Percentiles rank a stretch among this genome's conserved stretches.
Conservation (phyloP, 192 early-diverging fungal species). For the Coemansia sp. region DNA sequence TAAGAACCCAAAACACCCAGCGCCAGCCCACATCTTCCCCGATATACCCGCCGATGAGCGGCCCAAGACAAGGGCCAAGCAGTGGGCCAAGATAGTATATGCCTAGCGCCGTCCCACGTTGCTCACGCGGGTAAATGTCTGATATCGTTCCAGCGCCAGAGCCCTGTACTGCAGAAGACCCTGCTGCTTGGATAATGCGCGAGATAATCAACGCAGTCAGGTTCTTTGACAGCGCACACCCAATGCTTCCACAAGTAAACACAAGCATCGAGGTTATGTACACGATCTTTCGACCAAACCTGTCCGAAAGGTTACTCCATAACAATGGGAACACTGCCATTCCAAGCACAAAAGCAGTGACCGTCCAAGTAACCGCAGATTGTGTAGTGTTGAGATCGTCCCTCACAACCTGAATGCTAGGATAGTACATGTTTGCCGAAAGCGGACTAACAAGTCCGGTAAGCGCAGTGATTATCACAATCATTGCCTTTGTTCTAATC, state of each 20-base stretch:
- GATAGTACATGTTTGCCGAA: slow-evolving; percentile 55
- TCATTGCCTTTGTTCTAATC: slow-evolving; percentile 20
- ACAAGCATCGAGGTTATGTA: slow-evolving; percentile 50
- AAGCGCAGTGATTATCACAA: slow-evolving; percentile 46
- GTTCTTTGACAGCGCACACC: slow-evolving; percentile 48
- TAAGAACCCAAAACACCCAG: slow-evolving; percentile 61
- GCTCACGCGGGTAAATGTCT: slow-evolving; percentile 55
- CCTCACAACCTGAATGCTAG: slow-evolving; percentile 41
- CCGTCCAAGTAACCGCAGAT: slow-evolving; percentile 44
- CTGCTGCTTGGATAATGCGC: slow-evolving; percentile 53
- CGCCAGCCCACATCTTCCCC: slow-evolving; percentile 56
- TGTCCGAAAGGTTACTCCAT: slow-evolving; percentile 58
- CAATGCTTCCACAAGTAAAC: slow-evolving; percentile 49
- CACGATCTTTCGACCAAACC: slow-evolving; percentile 52
- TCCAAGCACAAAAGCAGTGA: slow-evolving; percentile 52
- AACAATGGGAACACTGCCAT: slow-evolving; percentile 58
- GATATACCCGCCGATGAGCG: slow-evolving; percentile 59
- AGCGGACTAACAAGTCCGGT: slow-evolving; percentile 55
- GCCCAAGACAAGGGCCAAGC: slow-evolving; percentile 57
- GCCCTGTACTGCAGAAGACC: slow-evolving; percentile 52
- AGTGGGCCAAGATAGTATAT: slow-evolving; percentile 57
- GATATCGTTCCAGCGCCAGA: slow-evolving; percentile 57
- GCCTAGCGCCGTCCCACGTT: slow-evolving; percentile 60
- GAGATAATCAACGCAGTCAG: slow-evolving; percentile 45
- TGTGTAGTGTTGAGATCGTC: slow-evolving; percentile 49